These are phyloP conservation scores for Deinandra increscens DNA, from an alignment of 129 eudicot species.

Conservation along the genomic window DNA sequence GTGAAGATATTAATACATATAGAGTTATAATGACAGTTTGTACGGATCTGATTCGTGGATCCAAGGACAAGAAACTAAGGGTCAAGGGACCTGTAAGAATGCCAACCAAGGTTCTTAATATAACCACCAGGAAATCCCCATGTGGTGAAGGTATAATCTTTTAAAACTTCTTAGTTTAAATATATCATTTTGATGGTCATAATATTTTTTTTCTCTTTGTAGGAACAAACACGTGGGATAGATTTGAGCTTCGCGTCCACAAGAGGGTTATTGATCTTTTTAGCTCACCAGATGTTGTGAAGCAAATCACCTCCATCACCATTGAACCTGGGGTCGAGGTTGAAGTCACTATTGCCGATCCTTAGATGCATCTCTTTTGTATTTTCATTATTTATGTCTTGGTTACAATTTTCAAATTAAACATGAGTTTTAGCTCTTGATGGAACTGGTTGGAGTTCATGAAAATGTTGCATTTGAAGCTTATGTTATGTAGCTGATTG, in stretches of 20 bases:
- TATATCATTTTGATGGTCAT: not conserved
- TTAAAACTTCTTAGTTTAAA: not conserved
- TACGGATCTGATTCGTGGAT: constrained; percentile 51
- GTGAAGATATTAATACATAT: not conserved
- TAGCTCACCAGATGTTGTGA: constrained; percentile 32
- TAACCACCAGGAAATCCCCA: constrained; percentile 54
- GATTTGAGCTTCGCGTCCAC: constrained; percentile 33
- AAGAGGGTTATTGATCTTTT: constrained; percentile 30
- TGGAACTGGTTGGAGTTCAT: too few species aligned
- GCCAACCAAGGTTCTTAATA: constrained; percentile 52
- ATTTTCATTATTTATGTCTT: constrained; percentile 3
- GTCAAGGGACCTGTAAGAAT: constrained; percentile 55
- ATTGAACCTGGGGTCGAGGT: constrained; percentile 36
- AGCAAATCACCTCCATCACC: constrained; percentile 34
- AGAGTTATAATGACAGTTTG: constrained; percentile 33
- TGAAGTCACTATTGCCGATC: constrained; percentile 78
- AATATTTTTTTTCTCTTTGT: not conserved
- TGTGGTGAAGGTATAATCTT: constrained; percentile 53
- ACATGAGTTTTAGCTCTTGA: too few species aligned
- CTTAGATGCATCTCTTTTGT: constrained; percentile 26
- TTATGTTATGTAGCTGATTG: too few species aligned
- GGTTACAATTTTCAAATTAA: too few species aligned
- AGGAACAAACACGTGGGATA: constrained; percentile 66
- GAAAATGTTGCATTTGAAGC: too few species aligned
- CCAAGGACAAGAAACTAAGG: constrained; percentile 43